Conservation (phyloP, 75 land plant genomes). For the Larix kaempferi region DNA sequence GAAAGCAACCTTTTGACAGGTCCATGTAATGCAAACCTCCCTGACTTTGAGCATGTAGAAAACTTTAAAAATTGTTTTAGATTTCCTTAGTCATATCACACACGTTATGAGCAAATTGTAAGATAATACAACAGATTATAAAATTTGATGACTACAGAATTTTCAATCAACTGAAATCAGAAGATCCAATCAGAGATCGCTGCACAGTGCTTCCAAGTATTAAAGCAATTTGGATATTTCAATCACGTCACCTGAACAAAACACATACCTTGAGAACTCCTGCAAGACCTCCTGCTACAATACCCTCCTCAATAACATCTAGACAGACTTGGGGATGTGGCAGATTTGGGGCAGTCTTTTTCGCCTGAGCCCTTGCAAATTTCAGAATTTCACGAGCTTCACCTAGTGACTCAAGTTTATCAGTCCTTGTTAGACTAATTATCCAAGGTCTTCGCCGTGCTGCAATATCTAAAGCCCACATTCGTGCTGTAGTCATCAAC, state of each 20-base stretch:
- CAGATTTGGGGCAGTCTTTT: constrained; percentile 60
- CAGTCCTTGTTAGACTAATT: constrained; percentile 65
- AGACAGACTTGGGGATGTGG: constrained; percentile 86
- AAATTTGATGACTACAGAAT: background rate
- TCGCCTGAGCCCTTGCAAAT: constrained; percentile 67
- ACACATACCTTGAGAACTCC: constrained; percentile 79
- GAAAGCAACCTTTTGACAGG: too few relatives aligned
- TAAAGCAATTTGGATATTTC: background rate
- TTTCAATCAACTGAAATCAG: background rate
- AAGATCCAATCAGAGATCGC: background rate
- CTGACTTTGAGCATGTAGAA: background rate
- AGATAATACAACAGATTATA: background rate
- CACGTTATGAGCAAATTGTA: background rate
- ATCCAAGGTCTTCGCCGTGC: constrained; percentile 81
- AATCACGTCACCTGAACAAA: background rate
- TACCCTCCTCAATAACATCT: constrained; percentile 92
- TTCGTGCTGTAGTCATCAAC: constrained; percentile 57
- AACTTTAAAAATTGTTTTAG: background rate
- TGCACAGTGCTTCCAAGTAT: background rate
- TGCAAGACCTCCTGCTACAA: constrained; percentile 82
- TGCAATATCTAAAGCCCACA: constrained; percentile 91
- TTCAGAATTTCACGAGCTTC: constrained; percentile 76
- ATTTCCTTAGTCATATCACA: background rate
- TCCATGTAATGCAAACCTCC: background rate
- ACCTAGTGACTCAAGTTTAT: constrained; percentile 71